Percentiles rank a stretch among this genome's conserved stretches.
Conservation (phyloP, 2,329 filamentous ascomycete genomes). For the Claviceps africana region DNA sequence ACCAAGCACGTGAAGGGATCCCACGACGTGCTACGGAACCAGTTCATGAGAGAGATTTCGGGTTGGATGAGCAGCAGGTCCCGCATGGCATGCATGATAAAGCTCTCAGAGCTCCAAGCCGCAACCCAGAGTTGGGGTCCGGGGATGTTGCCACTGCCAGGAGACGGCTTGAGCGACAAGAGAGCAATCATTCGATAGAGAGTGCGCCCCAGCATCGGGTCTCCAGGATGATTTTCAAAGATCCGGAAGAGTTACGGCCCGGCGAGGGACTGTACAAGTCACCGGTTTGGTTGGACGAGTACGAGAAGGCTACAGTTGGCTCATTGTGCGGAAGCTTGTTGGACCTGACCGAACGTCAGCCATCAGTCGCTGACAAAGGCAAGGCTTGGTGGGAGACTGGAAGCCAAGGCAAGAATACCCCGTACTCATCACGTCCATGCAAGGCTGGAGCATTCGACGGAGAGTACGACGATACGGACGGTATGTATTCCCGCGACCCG, state of each 20-base stretch:
- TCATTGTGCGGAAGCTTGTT: slow-evolving; percentile 44
- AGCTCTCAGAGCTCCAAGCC: not conserved
- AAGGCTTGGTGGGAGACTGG: slow-evolving; percentile 67
- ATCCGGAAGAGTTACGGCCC: slow-evolving; percentile 27
- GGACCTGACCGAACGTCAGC: slow-evolving; percentile 36
- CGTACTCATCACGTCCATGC: slow-evolving; percentile 31
- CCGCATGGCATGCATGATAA: slow-evolving; percentile 12
- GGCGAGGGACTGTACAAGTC: slow-evolving; percentile 44
- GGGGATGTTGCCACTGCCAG: slow-evolving; percentile 9
- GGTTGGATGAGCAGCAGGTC: slow-evolving; percentile 15
- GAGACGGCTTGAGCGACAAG: slow-evolving; percentile 16
- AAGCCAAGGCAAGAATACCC: slow-evolving; percentile 31
- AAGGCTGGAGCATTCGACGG: slow-evolving; percentile 52
- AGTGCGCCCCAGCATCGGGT: slow-evolving; percentile 23
- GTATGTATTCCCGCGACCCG: slow-evolving; percentile 22
- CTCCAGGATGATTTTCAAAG: slow-evolving; percentile 29
- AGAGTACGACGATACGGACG: slow-evolving; percentile 50
- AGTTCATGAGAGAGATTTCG: slow-evolving; percentile 13
- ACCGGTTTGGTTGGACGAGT: slow-evolving; percentile 53
- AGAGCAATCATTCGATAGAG: slow-evolving; percentile 17
- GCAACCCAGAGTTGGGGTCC: not conserved
- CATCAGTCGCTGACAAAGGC: slow-evolving; percentile 29
- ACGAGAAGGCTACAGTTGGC: slow-evolving; percentile 54
- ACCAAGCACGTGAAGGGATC: slow-evolving; percentile 8
- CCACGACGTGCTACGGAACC: slow-evolving; percentile 19